Evolutionary conservation across 805 yeast genomes (phyloP).

Genomic region (Kazachstania africana): DNA sequence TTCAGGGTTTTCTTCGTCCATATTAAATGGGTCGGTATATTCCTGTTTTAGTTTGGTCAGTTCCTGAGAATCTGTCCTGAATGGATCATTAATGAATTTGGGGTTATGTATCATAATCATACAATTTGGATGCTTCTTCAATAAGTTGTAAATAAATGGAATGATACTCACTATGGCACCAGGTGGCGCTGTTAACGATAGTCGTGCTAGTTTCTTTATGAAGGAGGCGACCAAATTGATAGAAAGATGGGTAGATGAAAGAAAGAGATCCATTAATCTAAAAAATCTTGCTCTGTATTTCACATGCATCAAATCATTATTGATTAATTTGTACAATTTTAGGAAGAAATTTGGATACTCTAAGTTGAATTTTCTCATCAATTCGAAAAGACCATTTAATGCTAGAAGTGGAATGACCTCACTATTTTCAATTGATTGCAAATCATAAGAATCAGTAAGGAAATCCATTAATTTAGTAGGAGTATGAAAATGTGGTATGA

Average conservation of each 20-base stretch:
- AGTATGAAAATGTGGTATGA: conserved; percentile 68
- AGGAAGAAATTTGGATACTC: conserved; percentile 86
- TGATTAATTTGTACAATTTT: conserved; percentile 71
- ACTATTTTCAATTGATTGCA: conserved; percentile 25
- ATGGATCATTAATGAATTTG: conserved; percentile 18
- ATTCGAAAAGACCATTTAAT: conserved; percentile 74
- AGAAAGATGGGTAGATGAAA: conserved; percentile 80
- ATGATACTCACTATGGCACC: conserved; percentile 76
- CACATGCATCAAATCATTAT: conserved; percentile 63
- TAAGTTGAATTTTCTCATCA: conserved; percentile 70
- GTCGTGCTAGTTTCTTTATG: conserved; percentile 68
- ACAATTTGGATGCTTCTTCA: conserved; percentile 89
- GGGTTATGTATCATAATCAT: conserved; percentile 70
- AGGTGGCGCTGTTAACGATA: conserved; percentile 70
- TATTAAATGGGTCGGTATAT: conserved; percentile 56
- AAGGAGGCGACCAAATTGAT: conserved; percentile 78
- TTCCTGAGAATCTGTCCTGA: conserved; percentile 18
- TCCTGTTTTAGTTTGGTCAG: conserved; percentile 12
- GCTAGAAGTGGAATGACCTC: conserved; percentile 65
- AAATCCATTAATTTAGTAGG: conserved; percentile 90
- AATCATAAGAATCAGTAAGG: conserved; percentile 71
- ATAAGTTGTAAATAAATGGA: conserved; percentile 83
- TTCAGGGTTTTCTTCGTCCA: conserved; percentile 59
- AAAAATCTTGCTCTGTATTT: conserved; percentile 78
- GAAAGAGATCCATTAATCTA: conserved; percentile 73